Percentiles rank a stretch among this genome's conserved stretches.
Evolutionary conservation across 2,329 filamentous ascomycete species (phyloP).

Genomic region (Penicillium sp.): DNA sequence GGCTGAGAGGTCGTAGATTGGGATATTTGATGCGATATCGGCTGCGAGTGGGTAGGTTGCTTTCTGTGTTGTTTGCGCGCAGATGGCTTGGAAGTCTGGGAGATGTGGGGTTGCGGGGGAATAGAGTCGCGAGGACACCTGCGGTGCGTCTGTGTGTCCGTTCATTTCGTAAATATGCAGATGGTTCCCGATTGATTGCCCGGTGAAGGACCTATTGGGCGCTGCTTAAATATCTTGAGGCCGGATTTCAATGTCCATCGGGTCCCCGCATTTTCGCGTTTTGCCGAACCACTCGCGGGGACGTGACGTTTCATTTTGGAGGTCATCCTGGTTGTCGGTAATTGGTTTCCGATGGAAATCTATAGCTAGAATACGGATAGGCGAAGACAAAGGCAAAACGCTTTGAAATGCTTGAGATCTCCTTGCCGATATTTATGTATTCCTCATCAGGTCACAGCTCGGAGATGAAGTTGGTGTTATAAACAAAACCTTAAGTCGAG

Average conservation of each 20-base stretch:
- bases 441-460: too few relatives aligned
- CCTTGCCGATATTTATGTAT: too few relatives aligned
- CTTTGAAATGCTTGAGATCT: too few relatives aligned
- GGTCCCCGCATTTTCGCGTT: constrained; percentile 12
- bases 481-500: too few relatives aligned
- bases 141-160: constrained; percentile 8
- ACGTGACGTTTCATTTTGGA: neutral
- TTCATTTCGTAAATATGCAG: neutral
- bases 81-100: constrained; percentile 48
- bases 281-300: constrained; percentile 7
- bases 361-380: too few relatives aligned
- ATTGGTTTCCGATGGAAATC: constrained; percentile 12
- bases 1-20: constrained; percentile 54
- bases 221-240: constrained; percentile 7
- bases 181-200: neutral
- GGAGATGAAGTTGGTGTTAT: too few relatives aligned
- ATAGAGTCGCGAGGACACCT: constrained; percentile 25
- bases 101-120: constrained; percentile 28
- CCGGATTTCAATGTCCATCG: constrained; percentile 22
- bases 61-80: constrained; percentile 40
- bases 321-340: constrained; percentile 4
- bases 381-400: too few relatives aligned
- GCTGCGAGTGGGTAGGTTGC: constrained; percentile 52
- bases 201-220: neutral
- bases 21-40: constrained; percentile 53